These are phyloP conservation scores for Microthlaspi erraticum DNA, from an alignment of 345 rosid genomes.

Conservation along the genomic window DNA sequence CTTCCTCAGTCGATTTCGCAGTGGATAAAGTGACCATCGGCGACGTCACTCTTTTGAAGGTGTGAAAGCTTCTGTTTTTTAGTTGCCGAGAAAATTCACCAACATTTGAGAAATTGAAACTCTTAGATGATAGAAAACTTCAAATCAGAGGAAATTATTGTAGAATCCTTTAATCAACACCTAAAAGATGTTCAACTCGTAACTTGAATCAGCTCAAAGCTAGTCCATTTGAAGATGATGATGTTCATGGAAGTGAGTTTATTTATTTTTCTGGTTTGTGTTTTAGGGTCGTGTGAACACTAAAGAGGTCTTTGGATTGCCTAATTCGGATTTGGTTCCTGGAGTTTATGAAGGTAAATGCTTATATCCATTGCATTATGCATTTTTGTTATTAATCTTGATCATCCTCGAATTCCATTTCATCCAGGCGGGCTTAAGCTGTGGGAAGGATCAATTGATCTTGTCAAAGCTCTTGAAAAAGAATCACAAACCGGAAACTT, in stretches of 20 bases:
- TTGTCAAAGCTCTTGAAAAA: conserved; percentile 70
- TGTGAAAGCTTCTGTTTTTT: conserved; percentile 44
- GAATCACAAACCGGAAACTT: conserved; percentile 58
- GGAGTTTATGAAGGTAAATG: conserved; percentile 88
- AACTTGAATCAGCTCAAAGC: not conserved
- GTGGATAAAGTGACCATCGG: conserved; percentile 60
- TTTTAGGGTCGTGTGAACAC: conserved; percentile 86
- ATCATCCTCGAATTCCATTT: conserved; percentile 1
- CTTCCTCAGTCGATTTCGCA: conserved; percentile 53
- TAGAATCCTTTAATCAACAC: not conserved
- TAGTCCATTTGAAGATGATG: not conserved
- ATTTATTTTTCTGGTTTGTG: conserved; percentile 16
- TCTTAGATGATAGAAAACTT: not conserved
- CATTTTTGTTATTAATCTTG: not conserved
- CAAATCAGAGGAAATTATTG: not conserved
- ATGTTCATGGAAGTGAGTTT: conserved; percentile 7
- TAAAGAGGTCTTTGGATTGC: conserved; percentile 80
- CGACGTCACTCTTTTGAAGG: conserved; percentile 76
- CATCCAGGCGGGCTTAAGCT: conserved; percentile 87
- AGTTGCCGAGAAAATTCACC: conserved; percentile 7
- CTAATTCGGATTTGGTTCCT: conserved; percentile 89
- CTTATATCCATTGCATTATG: not conserved
- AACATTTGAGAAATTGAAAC: conserved; percentile 7
- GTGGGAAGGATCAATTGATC: conserved; percentile 98
- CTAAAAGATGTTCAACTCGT: not conserved